Base-by-base conservation (phyloP, 2,329 filamentous ascomycete genomes). In the Hypoxylon sp. region DNA sequence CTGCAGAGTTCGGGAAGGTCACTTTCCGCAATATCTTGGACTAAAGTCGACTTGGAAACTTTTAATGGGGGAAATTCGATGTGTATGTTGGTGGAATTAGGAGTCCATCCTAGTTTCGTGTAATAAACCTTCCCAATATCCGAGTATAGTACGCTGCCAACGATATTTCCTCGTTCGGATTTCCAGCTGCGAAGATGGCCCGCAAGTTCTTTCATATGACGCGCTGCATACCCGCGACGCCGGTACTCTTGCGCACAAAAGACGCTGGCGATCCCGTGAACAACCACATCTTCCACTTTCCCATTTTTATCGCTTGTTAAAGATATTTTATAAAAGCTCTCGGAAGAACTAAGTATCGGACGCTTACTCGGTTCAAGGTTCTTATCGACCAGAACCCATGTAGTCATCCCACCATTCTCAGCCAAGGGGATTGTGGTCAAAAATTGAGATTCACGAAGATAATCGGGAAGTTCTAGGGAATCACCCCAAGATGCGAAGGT, bases 41-140 rank as follows among this genome's bases (percentile, higher is more conserved):
- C 21, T 5, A 25, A 9, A 25, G 6, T 25, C 5, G 21, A 25
- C 9, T 25, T 25, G 21, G 21, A 9, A 25, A 9, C 9, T 9
- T 25, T 25, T 9, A 23, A 9, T 8, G 46, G 12, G 11, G 42
- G 20, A 37, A 60, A 49, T 2, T 23, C 51, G 13, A 48, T 27
- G 32, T 60, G 52, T 32, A 4, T 3, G 15, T 62, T 62, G 2
- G 4, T 52, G 21, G 42, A 21, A n/a, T 54, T 50, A 1, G 59
- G 47, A 2, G 25, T 2, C 56, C 59, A 61, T 3, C 53, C 59
- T 2, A 57, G 7, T n/a, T 13, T 55, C 1, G 53, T 12, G 15
- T 61, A 60, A 26, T 43, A 61, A 6, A 12, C 8, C 23, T 54
- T 60, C 3, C 51, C 57, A 9, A 61, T 58, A 21, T 60, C 57